These are phyloP conservation scores for Colletotrichum destructivum DNA, from an alignment of 2,329 filamentous ascomycete genomes.

Conservation along the genomic window DNA sequence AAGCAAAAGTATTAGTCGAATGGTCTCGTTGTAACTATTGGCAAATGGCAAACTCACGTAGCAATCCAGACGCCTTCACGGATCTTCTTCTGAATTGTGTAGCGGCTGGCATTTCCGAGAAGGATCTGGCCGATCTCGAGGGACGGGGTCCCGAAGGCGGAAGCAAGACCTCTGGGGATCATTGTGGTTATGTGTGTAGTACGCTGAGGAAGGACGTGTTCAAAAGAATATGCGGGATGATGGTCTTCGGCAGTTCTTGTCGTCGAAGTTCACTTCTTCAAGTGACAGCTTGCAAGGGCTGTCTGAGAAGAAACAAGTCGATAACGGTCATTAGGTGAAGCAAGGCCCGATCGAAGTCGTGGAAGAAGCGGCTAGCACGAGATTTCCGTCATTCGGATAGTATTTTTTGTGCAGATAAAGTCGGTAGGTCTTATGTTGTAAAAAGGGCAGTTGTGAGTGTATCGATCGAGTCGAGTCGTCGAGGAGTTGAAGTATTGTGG, in stretches of 20 bases:
- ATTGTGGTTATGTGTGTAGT: conserved; percentile 9
- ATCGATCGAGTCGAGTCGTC: conserved; percentile 18
- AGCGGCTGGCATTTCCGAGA: conserved; percentile 38
- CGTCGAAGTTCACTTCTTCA: conserved; percentile 30
- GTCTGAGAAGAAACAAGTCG: conserved; percentile 37
- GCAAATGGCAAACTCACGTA: conserved; percentile 7
- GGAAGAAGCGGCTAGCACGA: conserved; percentile 27
- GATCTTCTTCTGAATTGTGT: conserved; percentile 43
- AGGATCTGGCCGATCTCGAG: conserved; percentile 41
- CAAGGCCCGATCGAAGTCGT: conserved; percentile 15
- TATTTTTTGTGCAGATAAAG: conserved; percentile 16
- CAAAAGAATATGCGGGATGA: background rate
- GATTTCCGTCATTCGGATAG: conserved; percentile 31
- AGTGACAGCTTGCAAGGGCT: conserved; percentile 40
- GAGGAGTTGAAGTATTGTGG: background rate
- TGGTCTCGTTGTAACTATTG: background rate
- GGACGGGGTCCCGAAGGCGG: conserved; percentile 37
- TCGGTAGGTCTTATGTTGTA: background rate
- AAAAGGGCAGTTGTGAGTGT: background rate
- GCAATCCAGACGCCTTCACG: conserved; percentile 41
- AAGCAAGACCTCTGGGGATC: conserved; percentile 38
- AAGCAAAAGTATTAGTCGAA: background rate
- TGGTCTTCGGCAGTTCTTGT: background rate
- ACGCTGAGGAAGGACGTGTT: background rate
- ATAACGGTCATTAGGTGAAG: conserved; percentile 37